A percentile compares a stretch with the other conserved stretches of the same genome.
These are phyloP conservation scores for Zygosaccharomyces lentus DNA, from an alignment of 805 yeast species.

Conservation along the genomic window DNA sequence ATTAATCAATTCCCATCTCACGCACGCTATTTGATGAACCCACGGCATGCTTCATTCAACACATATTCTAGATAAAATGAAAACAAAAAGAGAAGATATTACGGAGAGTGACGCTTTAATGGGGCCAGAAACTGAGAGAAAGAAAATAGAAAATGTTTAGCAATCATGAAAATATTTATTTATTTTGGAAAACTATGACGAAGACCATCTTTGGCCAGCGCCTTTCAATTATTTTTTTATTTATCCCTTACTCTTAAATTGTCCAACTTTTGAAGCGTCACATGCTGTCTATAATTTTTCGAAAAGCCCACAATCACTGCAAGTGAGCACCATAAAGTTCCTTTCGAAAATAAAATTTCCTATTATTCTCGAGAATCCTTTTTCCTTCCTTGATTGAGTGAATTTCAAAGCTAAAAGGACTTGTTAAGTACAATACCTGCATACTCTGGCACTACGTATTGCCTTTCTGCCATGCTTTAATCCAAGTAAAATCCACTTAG, in stretches of 20 bases:
- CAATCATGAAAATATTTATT: constrained; percentile 6
- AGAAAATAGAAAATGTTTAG: constrained; percentile 2
- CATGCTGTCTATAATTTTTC: constrained; percentile 1
- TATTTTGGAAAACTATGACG: constrained; percentile 1
- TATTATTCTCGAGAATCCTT: too few relatives aligned
- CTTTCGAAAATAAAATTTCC: too few relatives aligned
- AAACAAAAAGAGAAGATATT: neutral
- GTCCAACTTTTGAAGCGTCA: neutral
- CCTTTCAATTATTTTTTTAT: neutral
- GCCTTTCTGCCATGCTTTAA: too few relatives aligned
- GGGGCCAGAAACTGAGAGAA: neutral
- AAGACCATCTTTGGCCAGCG: neutral
- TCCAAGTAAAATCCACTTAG: too few relatives aligned
- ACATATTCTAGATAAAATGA: constrained; percentile 3
- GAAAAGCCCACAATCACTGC: neutral
- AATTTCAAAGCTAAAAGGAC: neutral
- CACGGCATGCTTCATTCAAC: constrained; percentile 1
- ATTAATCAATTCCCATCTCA: neutral
- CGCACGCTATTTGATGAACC: constrained; percentile 1
- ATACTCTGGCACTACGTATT: neutral
- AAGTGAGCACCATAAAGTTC: too few relatives aligned
- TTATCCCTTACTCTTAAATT: neutral
- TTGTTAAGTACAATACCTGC: too few relatives aligned
- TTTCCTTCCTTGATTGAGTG: neutral
- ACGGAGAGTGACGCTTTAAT: neutral